Evolutionary conservation across 352 stramenopile genomes (phyloP).

Genomic region (Globisporangium alternatum): DNA sequence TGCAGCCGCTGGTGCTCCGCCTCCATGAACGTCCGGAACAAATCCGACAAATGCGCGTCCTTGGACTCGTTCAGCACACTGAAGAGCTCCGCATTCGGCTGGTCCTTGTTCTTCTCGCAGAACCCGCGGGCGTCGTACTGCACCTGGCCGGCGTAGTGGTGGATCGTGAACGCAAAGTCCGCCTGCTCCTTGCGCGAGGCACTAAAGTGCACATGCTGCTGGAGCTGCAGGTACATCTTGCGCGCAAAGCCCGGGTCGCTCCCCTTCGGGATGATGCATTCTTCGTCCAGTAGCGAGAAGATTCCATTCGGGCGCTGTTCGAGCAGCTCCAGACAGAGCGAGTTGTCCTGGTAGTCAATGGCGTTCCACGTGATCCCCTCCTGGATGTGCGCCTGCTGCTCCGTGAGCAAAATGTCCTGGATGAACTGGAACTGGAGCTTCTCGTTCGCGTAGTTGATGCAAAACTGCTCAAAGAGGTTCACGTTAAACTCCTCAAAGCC

Average conservation of each 20-base stretch:
- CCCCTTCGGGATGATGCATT: slow-evolving; percentile 79
- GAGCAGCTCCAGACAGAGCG: slow-evolving; percentile 79
- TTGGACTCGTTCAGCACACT: slow-evolving; percentile 61
- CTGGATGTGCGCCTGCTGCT: slow-evolving; percentile 70
- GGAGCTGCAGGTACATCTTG: slow-evolving; percentile 72
- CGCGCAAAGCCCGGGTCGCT: slow-evolving; percentile 70
- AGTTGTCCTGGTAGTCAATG: slow-evolving; percentile 76
- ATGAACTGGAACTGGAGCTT: slow-evolving; percentile 85
- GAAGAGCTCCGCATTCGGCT: slow-evolving; percentile 76
- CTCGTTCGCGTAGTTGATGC: slow-evolving; percentile 84
- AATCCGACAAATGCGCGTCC: slow-evolving; percentile 47
- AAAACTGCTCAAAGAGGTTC: slow-evolving; percentile 83
- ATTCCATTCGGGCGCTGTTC: slow-evolving; percentile 74
- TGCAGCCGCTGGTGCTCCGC: slow-evolving; percentile 29
- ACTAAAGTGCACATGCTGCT: slow-evolving; percentile 54
- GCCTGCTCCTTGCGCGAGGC: slow-evolving; percentile 68
- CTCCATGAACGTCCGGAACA: slow-evolving; percentile 74
- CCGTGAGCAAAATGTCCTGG: slow-evolving; percentile 71
- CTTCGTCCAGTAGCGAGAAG: slow-evolving; percentile 83
- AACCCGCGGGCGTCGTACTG: slow-evolving; percentile 75
- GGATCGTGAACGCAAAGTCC: slow-evolving; percentile 69
- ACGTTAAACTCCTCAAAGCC: slow-evolving; percentile 87
- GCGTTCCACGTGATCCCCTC: slow-evolving; percentile 70
- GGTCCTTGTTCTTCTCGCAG: slow-evolving; percentile 88
- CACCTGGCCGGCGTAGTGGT: slow-evolving; percentile 81